phyloP scores from a whole-genome alignment of 345 rosid species.

The Diplotaxis tenuifolia region DNA sequence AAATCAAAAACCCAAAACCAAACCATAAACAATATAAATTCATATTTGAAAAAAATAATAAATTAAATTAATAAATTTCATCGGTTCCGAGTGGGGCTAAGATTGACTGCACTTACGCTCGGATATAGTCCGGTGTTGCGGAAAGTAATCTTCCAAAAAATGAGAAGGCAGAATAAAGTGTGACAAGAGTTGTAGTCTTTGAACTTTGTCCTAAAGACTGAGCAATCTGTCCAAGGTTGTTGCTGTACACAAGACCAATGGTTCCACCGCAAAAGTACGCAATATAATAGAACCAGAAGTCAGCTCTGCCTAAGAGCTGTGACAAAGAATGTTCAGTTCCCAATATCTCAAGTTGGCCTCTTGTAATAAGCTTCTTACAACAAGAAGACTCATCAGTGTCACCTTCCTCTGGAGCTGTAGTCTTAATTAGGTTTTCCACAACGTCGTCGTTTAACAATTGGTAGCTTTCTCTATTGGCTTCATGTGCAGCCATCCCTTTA shows the following conservation, averaged over 20 bases:
- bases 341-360: conserved; percentile 56
- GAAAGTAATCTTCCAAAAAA: conserved; percentile 96
- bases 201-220: conserved; percentile 71
- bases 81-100: no score
- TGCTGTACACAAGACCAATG: conserved; percentile 93
- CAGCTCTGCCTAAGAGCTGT: conserved; percentile 62
- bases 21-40: no score
- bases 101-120: conserved; percentile 55
- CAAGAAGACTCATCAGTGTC: conserved; percentile 39
- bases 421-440: conserved; percentile 23
- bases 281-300: conserved; percentile 84
- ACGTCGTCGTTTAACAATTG: conserved; percentile 35
- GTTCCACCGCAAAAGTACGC: conserved; percentile 94
- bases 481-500: conserved; percentile 56
- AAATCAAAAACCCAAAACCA: background rate
- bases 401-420: background rate
- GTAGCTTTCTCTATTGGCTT: conserved; percentile 41
- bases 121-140: conserved; percentile 81
- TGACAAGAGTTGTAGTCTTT: conserved; percentile 61
- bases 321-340: conserved; percentile 70
- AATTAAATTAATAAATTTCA: no score
- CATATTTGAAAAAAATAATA: no score
- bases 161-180: conserved; percentile 87
- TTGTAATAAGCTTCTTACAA: conserved; percentile 50
- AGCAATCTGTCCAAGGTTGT: conserved; percentile 92